Conservation (phyloP, 2,329 filamentous ascomycete species). For the Apiospora aurea region DNA sequence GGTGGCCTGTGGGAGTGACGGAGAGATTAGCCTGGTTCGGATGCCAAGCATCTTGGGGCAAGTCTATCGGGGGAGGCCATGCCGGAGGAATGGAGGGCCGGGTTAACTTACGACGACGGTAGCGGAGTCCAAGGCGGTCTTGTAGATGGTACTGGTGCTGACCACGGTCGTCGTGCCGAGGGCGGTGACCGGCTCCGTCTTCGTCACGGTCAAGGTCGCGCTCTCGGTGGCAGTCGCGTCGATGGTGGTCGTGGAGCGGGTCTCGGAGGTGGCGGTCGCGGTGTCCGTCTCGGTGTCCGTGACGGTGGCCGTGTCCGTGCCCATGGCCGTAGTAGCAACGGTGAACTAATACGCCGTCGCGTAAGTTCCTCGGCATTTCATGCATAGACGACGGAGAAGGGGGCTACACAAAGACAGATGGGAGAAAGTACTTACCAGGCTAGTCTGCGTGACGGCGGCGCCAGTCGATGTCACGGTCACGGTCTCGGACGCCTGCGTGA, state of each 20-base stretch:
- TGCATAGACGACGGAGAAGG: too few species aligned
- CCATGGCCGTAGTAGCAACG: neutral
- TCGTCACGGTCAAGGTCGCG: neutral
- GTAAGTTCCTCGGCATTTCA: neutral
- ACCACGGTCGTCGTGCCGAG: neutral
- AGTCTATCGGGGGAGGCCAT: too few species aligned
- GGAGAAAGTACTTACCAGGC: neutral
- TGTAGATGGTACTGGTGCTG: neutral
- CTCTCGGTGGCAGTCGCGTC: constrained; percentile 20
- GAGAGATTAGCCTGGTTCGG: neutral
- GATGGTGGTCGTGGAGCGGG: neutral
- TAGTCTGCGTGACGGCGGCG: neutral
- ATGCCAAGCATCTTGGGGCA: too few species aligned
- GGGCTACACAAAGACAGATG: too few species aligned
- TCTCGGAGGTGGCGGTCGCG: neutral
- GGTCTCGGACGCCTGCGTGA: neutral
- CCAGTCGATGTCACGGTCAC: neutral
- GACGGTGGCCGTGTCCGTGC: neutral
- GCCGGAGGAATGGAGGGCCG: neutral
- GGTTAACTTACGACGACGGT: neutral
- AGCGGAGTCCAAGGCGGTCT: neutral
- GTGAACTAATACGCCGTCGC: neutral
- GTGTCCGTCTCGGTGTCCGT: neutral
- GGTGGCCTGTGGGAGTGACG: neutral
- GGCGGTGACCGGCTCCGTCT: neutral